These are phyloP conservation scores for Umbilicus rupestris DNA, from an alignment of 164 flowering plant species.

Conservation along the genomic window DNA sequence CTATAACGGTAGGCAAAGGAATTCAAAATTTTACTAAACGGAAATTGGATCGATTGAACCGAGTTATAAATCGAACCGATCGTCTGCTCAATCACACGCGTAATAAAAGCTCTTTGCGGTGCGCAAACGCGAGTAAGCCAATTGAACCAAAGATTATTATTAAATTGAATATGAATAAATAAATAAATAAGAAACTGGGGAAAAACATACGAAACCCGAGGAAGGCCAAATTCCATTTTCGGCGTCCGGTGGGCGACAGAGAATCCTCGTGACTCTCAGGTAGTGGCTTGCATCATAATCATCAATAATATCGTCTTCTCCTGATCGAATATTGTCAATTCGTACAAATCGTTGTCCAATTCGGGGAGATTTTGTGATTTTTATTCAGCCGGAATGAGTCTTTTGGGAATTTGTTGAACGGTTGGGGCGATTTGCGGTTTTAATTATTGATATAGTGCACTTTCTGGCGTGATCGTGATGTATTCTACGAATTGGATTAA, in stretches of 20 bases:
- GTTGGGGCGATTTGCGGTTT: background rate
- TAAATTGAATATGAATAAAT: background rate
- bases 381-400: background rate
- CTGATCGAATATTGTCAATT: background rate
- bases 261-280: background rate
- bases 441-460: background rate
- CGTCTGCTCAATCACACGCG: too few relatives aligned
- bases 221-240: background rate
- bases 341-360: too few relatives aligned
- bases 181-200: background rate
- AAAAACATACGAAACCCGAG: background rate
- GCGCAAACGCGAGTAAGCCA: background rate
- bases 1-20: too few relatives aligned
- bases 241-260: background rate
- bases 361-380: background rate
- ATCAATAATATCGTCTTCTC: background rate
- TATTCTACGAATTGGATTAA: background rate
- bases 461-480: background rate
- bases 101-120: too few relatives aligned
- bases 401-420: background rate
- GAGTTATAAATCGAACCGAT: too few relatives aligned
- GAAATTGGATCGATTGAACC: too few relatives aligned
- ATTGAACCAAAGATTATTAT: background rate
- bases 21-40: too few relatives aligned
- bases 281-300: background rate